Evolutionary conservation across 2,329 filamentous ascomycete genomes (phyloP).

Genomic region (Thelonectria blattea): DNA sequence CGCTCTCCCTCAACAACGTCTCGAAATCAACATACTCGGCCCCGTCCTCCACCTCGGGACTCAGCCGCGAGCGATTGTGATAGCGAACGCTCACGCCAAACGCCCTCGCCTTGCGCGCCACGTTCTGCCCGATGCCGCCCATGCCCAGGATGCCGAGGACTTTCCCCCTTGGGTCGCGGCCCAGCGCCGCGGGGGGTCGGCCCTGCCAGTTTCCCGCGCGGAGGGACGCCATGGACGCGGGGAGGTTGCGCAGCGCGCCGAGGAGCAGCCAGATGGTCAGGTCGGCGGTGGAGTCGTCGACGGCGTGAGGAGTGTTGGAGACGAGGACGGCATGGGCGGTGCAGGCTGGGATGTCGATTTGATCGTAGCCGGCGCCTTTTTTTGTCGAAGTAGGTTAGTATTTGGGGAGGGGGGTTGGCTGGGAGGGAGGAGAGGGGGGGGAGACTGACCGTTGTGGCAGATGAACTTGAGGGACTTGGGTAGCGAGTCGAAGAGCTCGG

Average conservation of each 20-base stretch:
- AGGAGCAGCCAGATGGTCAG: conserved; percentile 81
- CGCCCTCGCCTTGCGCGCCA: conserved; percentile 74
- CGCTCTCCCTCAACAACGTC: conserved; percentile 70
- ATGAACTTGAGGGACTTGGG: conserved; percentile 62
- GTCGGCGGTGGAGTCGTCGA: conserved; percentile 85
- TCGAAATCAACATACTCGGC: conserved; percentile 77
- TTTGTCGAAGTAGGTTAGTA: not conserved
- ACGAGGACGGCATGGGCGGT: conserved; percentile 70
- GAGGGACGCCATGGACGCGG: conserved; percentile 67
- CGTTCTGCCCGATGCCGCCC: conserved; percentile 82
- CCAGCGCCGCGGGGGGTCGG: conserved; percentile 59
- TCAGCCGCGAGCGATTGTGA: conserved; percentile 71
- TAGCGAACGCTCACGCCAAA: conserved; percentile 82
- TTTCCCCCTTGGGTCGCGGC: conserved; percentile 81
- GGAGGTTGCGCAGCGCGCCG: conserved; percentile 78
- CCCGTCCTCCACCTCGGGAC: conserved; percentile 59
- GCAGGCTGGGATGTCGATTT: conserved; percentile 77
- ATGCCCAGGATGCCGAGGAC: conserved; percentile 82
- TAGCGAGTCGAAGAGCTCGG: conserved; percentile 67
- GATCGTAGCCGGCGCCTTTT: conserved; percentile 82
- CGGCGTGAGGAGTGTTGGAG: conserved; percentile 81
- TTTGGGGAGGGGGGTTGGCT: not conserved
- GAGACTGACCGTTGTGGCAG: conserved; percentile 61
- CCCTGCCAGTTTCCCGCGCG: conserved; percentile 74
- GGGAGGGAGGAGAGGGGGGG: too few relatives aligned